Conservation (phyloP, 1,284 basidiomycete genomes). For the Trichosporon faecale region DNA sequence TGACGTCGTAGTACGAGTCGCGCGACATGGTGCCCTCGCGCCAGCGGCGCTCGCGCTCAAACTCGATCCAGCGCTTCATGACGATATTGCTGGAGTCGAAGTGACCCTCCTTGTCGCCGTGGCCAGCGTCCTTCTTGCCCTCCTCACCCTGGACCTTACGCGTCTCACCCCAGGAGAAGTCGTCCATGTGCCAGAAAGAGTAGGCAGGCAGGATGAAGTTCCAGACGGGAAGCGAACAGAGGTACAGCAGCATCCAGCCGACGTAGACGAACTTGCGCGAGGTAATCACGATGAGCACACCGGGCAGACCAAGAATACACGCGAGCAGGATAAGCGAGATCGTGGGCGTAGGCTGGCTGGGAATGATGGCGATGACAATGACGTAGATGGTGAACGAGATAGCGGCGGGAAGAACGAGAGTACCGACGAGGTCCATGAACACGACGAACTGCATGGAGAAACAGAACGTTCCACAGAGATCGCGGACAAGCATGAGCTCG, state of each 20-base stretch:
- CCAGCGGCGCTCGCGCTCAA: slow-evolving; percentile 93
- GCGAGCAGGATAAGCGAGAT: slow-evolving; percentile 93
- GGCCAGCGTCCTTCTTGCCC: slow-evolving; percentile 60
- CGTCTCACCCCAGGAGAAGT: slow-evolving; percentile 99
- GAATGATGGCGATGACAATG: slow-evolving; percentile 76
- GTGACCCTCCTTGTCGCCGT: slow-evolving; percentile 88
- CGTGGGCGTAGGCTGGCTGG: slow-evolving; percentile 63
- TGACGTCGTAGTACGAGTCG: slow-evolving; percentile 61
- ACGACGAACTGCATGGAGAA: slow-evolving; percentile 98
- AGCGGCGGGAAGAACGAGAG: slow-evolving; percentile 92
- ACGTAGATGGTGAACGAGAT: slow-evolving; percentile 95
- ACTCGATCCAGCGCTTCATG: slow-evolving; percentile 99
- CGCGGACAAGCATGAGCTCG: slow-evolving; percentile 88
- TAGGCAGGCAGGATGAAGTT: slow-evolving; percentile 92
- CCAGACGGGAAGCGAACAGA: slow-evolving; percentile 90
- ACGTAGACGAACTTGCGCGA: slow-evolving; percentile 90
- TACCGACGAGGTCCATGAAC: slow-evolving; percentile 96
- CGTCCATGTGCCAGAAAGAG: slow-evolving; percentile 98
- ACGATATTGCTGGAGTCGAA: slow-evolving; percentile 95
- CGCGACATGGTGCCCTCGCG: slow-evolving; percentile 77
- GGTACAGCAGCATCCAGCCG: slow-evolving; percentile 95
- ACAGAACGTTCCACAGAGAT: slow-evolving; percentile 93
- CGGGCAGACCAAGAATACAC: slow-evolving; percentile 92
- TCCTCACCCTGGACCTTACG: slow-evolving; percentile 73
- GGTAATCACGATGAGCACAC: slow-evolving; percentile 88